Evolutionary conservation across 306 rosid genomes (phyloP).

Genomic region (Hippophae rhamnoides): DNA sequence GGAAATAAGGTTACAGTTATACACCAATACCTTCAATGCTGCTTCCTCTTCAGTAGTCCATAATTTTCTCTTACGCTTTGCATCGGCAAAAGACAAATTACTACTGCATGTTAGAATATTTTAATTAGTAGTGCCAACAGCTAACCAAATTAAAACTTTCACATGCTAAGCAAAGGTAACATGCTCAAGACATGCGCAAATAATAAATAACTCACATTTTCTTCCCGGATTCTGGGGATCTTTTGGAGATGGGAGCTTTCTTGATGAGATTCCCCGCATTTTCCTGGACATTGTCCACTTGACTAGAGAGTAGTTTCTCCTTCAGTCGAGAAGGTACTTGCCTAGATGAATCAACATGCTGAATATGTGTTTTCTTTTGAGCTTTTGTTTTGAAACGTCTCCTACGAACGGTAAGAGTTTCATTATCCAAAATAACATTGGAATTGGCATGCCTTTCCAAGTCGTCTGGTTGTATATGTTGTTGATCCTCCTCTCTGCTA

Average conservation of each 20-base stretch:
- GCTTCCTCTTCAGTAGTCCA: slow-evolving; percentile 45
- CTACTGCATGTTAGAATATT: slow-evolving; percentile 22
- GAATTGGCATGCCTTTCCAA: slow-evolving; percentile 11
- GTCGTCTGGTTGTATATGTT: slow-evolving; percentile 9
- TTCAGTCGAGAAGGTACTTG: slow-evolving; percentile 14
- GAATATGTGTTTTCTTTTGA: slow-evolving; percentile 4
- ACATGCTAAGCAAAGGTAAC: too few relatives aligned
- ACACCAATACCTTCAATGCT: slow-evolving; percentile 33
- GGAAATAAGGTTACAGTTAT: background rate
- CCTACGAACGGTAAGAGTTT: background rate
- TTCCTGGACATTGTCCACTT: background rate
- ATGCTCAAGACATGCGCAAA: background rate
- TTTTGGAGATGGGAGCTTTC: slow-evolving; percentile 14
- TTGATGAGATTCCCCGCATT: slow-evolving; percentile 2
- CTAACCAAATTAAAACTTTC: background rate
- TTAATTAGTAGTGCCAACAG: background rate
- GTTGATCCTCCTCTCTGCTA: too few relatives aligned
- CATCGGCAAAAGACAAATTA: slow-evolving; percentile 4
- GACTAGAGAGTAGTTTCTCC: slow-evolving; percentile 6
- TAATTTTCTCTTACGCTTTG: slow-evolving; percentile 23
- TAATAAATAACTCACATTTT: slow-evolving; percentile 16
- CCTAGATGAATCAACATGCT: background rate
- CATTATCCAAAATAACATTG: slow-evolving; percentile 23
- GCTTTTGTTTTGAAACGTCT: slow-evolving; percentile 29
- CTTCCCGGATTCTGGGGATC: slow-evolving; percentile 8